A percentile compares a stretch with the other conserved stretches of the same genome.
phyloP scores from a whole-genome alignment of 1,284 basidiomycete species.

The Earliella scabrosa region DNA sequence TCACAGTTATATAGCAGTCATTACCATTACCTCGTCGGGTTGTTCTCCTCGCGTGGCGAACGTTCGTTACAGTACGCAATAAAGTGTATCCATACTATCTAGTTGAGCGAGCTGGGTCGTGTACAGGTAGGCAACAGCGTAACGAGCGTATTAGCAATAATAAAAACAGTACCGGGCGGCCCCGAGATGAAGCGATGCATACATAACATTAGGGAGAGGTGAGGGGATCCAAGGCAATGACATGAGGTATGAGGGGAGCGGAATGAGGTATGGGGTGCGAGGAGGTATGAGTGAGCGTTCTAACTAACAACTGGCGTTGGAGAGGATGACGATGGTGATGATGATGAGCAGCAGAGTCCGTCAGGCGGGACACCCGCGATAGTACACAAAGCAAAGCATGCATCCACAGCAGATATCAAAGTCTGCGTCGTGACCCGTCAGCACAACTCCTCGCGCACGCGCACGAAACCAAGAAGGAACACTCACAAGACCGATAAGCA shows the following conservation, averaged over 20 bases:
- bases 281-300: conserved; percentile 16
- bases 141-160: conserved; percentile 27
- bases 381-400: conserved; percentile 28
- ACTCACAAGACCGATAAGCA: conserved; percentile 18
- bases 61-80: background rate
- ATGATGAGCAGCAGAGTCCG: conserved; percentile 7
- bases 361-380: conserved; percentile 10
- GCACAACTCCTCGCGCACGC: background rate
- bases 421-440: conserved; percentile 1
- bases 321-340: no score
- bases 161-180: conserved; percentile 9
- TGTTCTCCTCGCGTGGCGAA: no score
- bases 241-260: background rate
- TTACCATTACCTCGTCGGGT: no score
- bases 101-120: conserved; percentile 6
- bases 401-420: conserved; percentile 26
- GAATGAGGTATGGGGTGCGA: no score
- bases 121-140: conserved; percentile 11
- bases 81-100: conserved; percentile 14
- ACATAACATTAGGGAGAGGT: conserved; percentile 7
- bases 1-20: no score
- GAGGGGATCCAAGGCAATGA: background rate
- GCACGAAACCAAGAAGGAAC: no score
- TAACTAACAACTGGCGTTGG: conserved; percentile 6
- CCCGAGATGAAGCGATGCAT: conserved; percentile 10